Base-by-base conservation (phyloP, 108 stramenopile genomes). In the Cyclotella cryptica region DNA sequence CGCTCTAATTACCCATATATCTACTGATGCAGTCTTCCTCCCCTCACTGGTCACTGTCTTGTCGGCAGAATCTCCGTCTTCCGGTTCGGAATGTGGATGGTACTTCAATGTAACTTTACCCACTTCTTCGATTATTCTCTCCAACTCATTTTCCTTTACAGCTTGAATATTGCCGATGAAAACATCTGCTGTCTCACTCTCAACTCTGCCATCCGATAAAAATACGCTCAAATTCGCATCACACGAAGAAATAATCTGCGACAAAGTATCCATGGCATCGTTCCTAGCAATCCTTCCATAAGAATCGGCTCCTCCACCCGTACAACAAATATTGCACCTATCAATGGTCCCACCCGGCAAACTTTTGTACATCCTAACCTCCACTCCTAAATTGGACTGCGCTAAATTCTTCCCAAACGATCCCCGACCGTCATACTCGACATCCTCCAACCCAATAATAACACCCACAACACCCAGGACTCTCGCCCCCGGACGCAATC, bases 381-480 rank as follows among this genome's bases (percentile, higher is more conserved):
- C 55, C 54, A 44, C 61, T 19, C 72, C 55, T 46, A 39, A 18
- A 46, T 49, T 44, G 4, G 24, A 24, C 3, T 26, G 12, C 35
- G 68, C 40, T 54, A 27, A 40, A 64, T 28, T 29, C 8, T 74
- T 58, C 46, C 40, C 28, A 10, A 10, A 10, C n/a, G 55, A 26
- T 27, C 43, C 70, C 43, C 18, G 30, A 63, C 28, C 52, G 19
- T 71, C 80, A 42, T 75, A 70, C 46, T 79, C 75, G 17, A 65
- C 43, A 71, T 89, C 89, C 26, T 88, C 72, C 42, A 81, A 53
- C 5, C 93, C 93, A 46, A 91, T 46, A 30, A 94, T 26, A n/a
- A 90, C 71, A 17, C 82, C 93, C 6, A 88, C 78, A 42, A 88
- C 89, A 60, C 90, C 93, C 77, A 94, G 65, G n/a, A 90, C 91